phyloP scores from a whole-genome alignment of 805 yeast genomes.

The Metahyphopichia silvanorum region DNA sequence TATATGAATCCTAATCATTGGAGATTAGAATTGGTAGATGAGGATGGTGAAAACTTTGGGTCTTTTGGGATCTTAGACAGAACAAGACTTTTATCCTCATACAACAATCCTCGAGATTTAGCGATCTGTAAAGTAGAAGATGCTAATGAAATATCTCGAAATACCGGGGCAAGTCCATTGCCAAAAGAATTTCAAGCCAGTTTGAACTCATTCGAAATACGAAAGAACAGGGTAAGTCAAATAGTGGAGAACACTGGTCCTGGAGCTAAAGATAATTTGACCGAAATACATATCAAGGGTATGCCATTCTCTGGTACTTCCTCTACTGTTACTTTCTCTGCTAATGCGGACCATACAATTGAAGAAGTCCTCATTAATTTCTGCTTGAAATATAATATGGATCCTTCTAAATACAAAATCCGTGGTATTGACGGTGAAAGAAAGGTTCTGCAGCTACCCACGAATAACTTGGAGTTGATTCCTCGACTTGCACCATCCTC shows the following conservation, averaged over 20 bases:
- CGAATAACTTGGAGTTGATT: constrained; percentile 16
- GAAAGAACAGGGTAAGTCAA: constrained; percentile 9
- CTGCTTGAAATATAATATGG: constrained; percentile 27
- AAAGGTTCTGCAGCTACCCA: constrained; percentile 8
- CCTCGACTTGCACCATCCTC: constrained; percentile 5
- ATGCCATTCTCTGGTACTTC: constrained; percentile 1
- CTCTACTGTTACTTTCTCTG: background rate
- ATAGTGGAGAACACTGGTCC: constrained; percentile 8
- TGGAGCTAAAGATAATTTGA: constrained; percentile 11
- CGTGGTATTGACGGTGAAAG: constrained; percentile 10
- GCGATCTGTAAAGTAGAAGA: constrained; percentile 64
- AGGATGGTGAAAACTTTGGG: constrained; percentile 90
- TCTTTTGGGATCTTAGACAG: constrained; percentile 87
- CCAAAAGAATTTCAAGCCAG: constrained; percentile 39
- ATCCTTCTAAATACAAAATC: constrained; percentile 22
- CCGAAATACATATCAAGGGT: constrained; percentile 8
- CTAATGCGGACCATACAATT: constrained; percentile 8
- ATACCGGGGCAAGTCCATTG: constrained; percentile 54
- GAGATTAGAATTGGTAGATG: constrained; percentile 82
- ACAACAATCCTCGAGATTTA: constrained; percentile 74
- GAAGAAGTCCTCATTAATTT: constrained; percentile 22
- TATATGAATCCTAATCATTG: constrained; percentile 60
- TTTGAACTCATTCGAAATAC: constrained; percentile 12
- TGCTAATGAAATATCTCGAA: constrained; percentile 39
- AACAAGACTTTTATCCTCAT: constrained; percentile 58